Base-by-base conservation (phyloP, 768 basidiomycete species). In the Boletus sp. region DNA sequence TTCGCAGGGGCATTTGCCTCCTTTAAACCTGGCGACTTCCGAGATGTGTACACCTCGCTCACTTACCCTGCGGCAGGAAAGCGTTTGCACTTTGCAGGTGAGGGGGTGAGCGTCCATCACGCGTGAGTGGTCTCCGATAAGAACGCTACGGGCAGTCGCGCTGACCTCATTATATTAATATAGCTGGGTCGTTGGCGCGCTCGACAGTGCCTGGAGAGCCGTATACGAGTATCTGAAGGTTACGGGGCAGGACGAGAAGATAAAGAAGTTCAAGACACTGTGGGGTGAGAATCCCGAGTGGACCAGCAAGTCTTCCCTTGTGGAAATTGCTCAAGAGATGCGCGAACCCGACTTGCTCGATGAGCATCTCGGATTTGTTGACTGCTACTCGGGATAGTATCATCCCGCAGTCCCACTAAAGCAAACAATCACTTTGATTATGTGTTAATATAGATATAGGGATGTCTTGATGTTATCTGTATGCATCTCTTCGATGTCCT, bases 11-110 rank as follows among this genome's bases (percentile, higher is more conserved):
- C 74, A 6, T 77, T 59, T 54, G 73, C 76, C 0, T 61, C 58
- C 55, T 79, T 78, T 46, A 71, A 70, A 5, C 77, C 77, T 8
- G 76, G 75, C 4, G 55, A 75, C 15, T 78, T 75, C 56, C 59
- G 57, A 17, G 53, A 67, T 29, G 30, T 73, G 20, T 79, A 75
- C 56, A 52, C 55, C 3, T 62, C 62, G 24, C 62, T 77, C 28
- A 72, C 56, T 18, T 37, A 44, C 5, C 73, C 75, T 7, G 71
- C 72, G 6, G 67, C 63, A 44, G 40, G 32, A n/a, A 45, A 44
- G 3, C 20, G 50, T 5, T 18, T 53, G 45, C 60, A 62, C 17
- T 56, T 61, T 52, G 60, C 60, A 10, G 60, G 60, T 9, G 60
- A 61, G 8, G 54, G 50, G 1, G 14, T 74, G 29, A 78, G 77